Percentiles rank a stretch among this genome's conserved stretches.
Evolutionary conservation across 2,329 filamentous ascomycete genomes (phyloP).

Genomic region (Metarhizium humberi): DNA sequence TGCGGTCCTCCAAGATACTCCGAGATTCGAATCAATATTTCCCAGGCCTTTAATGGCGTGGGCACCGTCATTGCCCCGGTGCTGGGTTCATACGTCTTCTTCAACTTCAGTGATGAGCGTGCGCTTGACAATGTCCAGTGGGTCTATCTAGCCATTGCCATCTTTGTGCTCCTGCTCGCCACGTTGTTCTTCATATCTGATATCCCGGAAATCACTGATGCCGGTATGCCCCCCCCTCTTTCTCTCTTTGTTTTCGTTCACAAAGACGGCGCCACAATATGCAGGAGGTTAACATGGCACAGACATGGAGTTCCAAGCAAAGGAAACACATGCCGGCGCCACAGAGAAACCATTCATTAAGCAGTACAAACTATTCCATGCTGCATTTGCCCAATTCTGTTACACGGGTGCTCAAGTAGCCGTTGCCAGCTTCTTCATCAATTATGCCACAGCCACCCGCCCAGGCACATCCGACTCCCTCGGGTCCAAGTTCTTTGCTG

Average conservation of each 20-base stretch:
- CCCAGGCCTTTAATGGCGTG: slow-evolving; percentile 69
- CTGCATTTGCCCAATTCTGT: slow-evolving; percentile 66
- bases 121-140: slow-evolving; percentile 63
- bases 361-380: slow-evolving; percentile 69
- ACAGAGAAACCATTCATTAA: slow-evolving; percentile 56
- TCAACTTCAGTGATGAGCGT: slow-evolving; percentile 47
- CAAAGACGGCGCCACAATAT: background rate
- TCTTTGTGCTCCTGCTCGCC: slow-evolving; percentile 60
- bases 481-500: slow-evolving; percentile 61
- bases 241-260: background rate
- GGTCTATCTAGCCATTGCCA: slow-evolving; percentile 65
- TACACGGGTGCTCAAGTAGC: slow-evolving; percentile 66
- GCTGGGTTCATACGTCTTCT: slow-evolving; percentile 65
- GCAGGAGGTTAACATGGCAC: background rate
- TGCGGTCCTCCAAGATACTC: slow-evolving; percentile 58
- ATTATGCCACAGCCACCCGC: slow-evolving; percentile 57
- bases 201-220: slow-evolving; percentile 61
- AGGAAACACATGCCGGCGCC: slow-evolving; percentile 39
- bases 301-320: slow-evolving; percentile 55
- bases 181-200: slow-evolving; percentile 56
- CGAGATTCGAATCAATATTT: slow-evolving; percentile 65
- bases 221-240: slow-evolving; percentile 15
- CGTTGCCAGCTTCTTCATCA: slow-evolving; percentile 62
- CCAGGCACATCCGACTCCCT: slow-evolving; percentile 37
- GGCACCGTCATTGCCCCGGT: slow-evolving; percentile 65